Evolutionary conservation across 1,284 basidiomycete genomes (phyloP).

Genomic region (Tilletiopsis washingtonensis): DNA sequence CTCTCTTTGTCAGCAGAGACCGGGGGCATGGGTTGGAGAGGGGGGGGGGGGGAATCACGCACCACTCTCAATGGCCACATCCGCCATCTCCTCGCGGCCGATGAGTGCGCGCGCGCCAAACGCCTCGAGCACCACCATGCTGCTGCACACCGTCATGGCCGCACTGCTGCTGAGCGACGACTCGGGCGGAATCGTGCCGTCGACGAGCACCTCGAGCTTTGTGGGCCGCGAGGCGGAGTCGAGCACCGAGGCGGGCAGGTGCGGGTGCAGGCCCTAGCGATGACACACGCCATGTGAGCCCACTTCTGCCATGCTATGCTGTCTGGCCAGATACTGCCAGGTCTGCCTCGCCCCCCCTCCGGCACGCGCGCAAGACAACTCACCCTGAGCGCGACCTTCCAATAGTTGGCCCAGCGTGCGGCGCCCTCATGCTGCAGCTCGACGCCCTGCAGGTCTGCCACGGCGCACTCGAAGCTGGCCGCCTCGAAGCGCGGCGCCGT

Average conservation of each 20-base stretch:
- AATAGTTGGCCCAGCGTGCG: slow-evolving; percentile 45
- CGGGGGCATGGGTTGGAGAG: too few relatives aligned
- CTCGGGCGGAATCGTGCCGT: slow-evolving; percentile 43
- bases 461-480: slow-evolving; percentile 19
- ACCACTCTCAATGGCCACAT: slow-evolving; percentile 37
- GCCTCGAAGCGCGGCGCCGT: slow-evolving; percentile 24
- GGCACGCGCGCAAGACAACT: background rate
- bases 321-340: too few relatives aligned
- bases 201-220: slow-evolving; percentile 35
- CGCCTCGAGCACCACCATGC: slow-evolving; percentile 39
- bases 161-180: slow-evolving; percentile 34
- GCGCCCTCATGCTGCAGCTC: slow-evolving; percentile 28
- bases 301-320: too few relatives aligned
- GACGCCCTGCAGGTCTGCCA: slow-evolving; percentile 16
- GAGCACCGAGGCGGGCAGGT: slow-evolving; percentile 17
- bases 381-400: slow-evolving; percentile 41
- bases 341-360: background rate
- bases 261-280: slow-evolving; percentile 32
- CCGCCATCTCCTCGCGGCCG: slow-evolving; percentile 35
- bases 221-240: slow-evolving; percentile 12
- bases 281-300: background rate
- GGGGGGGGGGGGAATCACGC: background rate
- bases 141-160: slow-evolving; percentile 42
- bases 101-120: slow-evolving; percentile 29
- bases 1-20: too few relatives aligned